Evolutionary conservation across 306 rosid species (phyloP).

Genomic region (peach (Prunus persica)): Prunus_persica_NCBIv2 NC_034009.1:23753501-23754000

Average conservation of each 20-base stretch:
- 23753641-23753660: no score
- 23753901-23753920: neutral
- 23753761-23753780: slow-evolving; percentile 66
- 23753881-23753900: neutral
- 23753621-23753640: neutral
- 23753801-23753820: slow-evolving; percentile 61
- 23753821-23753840: slow-evolving; percentile 70
- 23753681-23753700: neutral
- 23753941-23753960: no score
- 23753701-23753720: neutral
- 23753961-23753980: no score
- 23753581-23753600: neutral
- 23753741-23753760: slow-evolving; percentile 77
- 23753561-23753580: neutral
- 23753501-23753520: no score
- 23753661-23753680: neutral
- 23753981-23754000: no score
- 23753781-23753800: slow-evolving; percentile 63
- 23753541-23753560: no score
- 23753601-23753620: neutral
- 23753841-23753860: slow-evolving; percentile 82
- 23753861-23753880: slow-evolving; percentile 77
- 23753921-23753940: neutral
- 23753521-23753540: no score
- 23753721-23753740: slow-evolving; percentile 40